Evolutionary conservation across 2,329 filamentous ascomycete genomes (phyloP).

Genomic region (Apiospora hydei): DNA sequence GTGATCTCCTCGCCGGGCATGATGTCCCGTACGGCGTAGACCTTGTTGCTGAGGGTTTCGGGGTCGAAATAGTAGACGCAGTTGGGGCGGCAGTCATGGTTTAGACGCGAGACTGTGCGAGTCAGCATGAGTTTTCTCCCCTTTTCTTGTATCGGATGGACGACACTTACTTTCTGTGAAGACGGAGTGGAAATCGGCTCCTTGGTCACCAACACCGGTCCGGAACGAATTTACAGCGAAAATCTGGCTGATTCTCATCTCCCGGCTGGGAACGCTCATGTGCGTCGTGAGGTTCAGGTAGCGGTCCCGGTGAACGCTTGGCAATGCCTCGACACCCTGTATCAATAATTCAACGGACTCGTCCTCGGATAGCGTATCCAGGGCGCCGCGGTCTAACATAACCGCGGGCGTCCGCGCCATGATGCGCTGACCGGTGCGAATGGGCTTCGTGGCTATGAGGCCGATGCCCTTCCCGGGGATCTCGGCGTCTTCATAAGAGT

Average conservation of each 20-base stretch:
- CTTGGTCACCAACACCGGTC: conserved; percentile 35
- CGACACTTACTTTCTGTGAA: conserved; percentile 41
- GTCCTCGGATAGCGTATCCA: conserved; percentile 32
- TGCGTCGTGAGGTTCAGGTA: conserved; percentile 42
- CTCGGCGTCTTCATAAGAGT: conserved; percentile 34
- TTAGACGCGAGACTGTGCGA: conserved; percentile 45
- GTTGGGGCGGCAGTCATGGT: conserved; percentile 52
- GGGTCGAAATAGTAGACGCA: conserved; percentile 47
- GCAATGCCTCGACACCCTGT: conserved; percentile 37
- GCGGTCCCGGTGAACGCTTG: conserved; percentile 31
- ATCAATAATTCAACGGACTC: conserved; percentile 36
- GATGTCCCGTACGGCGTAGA: conserved; percentile 47
- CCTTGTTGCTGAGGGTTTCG: conserved; percentile 44
- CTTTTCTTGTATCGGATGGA: background rate
- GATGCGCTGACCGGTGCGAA: conserved; percentile 38
- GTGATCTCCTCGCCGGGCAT: conserved; percentile 50
- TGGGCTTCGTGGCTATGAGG: conserved; percentile 38
- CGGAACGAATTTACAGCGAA: conserved; percentile 43
- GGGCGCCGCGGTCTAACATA: conserved; percentile 42
- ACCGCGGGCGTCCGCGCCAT: conserved; percentile 41
- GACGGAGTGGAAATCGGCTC: conserved; percentile 40
- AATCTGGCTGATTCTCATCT: conserved; percentile 39
- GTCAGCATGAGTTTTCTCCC: background rate
- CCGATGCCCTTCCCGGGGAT: conserved; percentile 43
- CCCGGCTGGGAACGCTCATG: conserved; percentile 28